Base-by-base conservation (phyloP, 345 rosid species). In the Passiflora organensis region DNA sequence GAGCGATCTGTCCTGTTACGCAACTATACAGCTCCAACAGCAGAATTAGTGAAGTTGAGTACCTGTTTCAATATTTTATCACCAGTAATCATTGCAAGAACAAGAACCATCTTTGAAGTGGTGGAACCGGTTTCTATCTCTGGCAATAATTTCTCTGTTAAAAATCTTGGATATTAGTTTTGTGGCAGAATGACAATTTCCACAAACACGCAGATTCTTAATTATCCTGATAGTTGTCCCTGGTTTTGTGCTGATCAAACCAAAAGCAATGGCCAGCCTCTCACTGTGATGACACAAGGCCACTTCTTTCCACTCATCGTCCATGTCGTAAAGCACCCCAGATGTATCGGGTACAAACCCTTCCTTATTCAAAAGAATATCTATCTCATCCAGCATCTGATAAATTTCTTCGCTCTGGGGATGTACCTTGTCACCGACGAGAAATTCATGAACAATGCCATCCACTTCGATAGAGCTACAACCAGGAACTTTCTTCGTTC, bases 31-130 rank as follows among this genome's bases (percentile, higher is more conserved):
- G 3, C 13, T 3, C 10, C 43, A 41, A 41, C 43, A 41, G 13
- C 43, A 13, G 20, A 43, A 10, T 16, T 43, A 13, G 10, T 13
- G 13, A 51, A 43, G 51, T 13, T 28, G 45, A 34, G 6, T 11
- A 23, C 13, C 32, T 32, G 43, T 23, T 6, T 42, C 44, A 48
- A 9, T 39, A 24, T 18, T 15, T n/a, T 51, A 56, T 78, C 62
- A 86, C 95, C 95, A 87, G 59, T 64, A 76, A 67, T 83, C 96
- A 25, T 76, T 78, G 65, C 96, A 85, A 12, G 96, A 85, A 71
- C 96, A 88, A 39, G 61, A 58, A 58, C 90, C 89, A 69, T 82
- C 76, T 67, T 67, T 80, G 63, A 84, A 81, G 69, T 87, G 90
- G 70, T 88, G 91, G 74, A 87, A 87, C 4, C 89, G 88, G 59